These are phyloP conservation scores for Pythium oligandrum DNA, from an alignment of 352 stramenopile species.

Conservation along the genomic window DNA sequence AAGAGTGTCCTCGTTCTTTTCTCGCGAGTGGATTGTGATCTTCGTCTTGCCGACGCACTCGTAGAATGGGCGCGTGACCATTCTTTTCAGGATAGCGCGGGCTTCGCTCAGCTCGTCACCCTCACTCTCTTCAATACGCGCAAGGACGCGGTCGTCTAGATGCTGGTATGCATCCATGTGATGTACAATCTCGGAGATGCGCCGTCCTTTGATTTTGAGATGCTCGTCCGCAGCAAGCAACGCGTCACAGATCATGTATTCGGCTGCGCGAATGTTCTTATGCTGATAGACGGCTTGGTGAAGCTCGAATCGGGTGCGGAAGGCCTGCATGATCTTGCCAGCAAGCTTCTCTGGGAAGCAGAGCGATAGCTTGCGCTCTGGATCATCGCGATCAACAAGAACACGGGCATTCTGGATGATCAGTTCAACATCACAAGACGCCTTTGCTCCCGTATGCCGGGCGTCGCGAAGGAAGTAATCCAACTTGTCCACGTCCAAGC, in stretches of 20 bases:
- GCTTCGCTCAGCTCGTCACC: conserved; percentile 36
- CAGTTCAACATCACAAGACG: conserved; percentile 66
- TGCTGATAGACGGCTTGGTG: conserved; percentile 89
- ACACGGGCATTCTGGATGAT: conserved; percentile 75
- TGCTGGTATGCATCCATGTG: conserved; percentile 76
- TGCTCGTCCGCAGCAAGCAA: conserved; percentile 65
- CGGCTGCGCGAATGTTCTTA: conserved; percentile 69
- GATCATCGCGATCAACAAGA: conserved; percentile 48
- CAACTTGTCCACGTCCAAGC: conserved; percentile 88
- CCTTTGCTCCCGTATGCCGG: conserved; percentile 66
- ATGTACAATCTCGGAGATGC: conserved; percentile 62
- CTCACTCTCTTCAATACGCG: conserved; percentile 72
- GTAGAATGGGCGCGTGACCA: conserved; percentile 74
- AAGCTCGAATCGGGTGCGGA: conserved; percentile 82
- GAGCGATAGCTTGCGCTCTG: conserved; percentile 40
- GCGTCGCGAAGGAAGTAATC: conserved; percentile 89
- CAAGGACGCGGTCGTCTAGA: conserved; percentile 76
- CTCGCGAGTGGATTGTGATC: conserved; percentile 36
- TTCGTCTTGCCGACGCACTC: conserved; percentile 65
- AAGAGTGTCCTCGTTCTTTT: conserved; percentile 43
- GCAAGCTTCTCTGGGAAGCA: conserved; percentile 88
- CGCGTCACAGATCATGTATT: conserved; percentile 88
- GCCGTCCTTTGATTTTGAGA: conserved; percentile 49
- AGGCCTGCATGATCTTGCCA: conserved; percentile 84
- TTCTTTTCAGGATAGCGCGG: conserved; percentile 47